Base-by-base conservation (phyloP, 2,329 filamentous ascomycete species). In the Ophiosphaerella narmari region DNA sequence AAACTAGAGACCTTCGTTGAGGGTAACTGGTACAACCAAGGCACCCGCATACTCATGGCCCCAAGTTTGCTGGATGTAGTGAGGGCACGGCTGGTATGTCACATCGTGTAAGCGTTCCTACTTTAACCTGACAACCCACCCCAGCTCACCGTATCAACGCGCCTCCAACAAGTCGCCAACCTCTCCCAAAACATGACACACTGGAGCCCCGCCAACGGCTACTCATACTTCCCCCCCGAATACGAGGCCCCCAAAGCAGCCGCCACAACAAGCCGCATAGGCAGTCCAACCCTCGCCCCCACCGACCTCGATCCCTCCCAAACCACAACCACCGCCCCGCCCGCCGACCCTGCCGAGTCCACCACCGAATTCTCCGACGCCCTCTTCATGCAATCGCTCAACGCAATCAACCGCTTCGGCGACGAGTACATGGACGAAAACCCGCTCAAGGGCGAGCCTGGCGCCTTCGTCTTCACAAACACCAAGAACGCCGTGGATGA, bases 401-500 rank as follows among this genome's bases (percentile, higher is more conserved):
- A 66, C 32, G 74, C 86, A 31, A 77, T 80, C 21, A 72, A 80
- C 11, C 72, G 73, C 7, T 85, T 82, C 62, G 81, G 78, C 12
- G 78, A 84, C 56, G 84, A 87, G 55, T 87, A 78, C 70, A 83
- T 83, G 75, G 85, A 87, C 65, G 84, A 86, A 60, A 85, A 81
- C 52, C 83, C 85, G 0, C 71, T 87, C 12, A 74, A 80, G 7
- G 85, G 85, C 40, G 85, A 87, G 63, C 85, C 85, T 0, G 85
- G 85, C 26, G 79, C 78, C 4, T 86, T 87, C 58, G 80, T 83
- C 46, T 78, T 86, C 55, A 77, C 78, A 4, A 72, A 73, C 31
- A 77, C 78, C 1, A 70, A 68, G 23, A 68, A 72, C 31, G 73
- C 71, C 7, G 68, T 80, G 7, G 73, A 75, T 51, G 76, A 76